These are phyloP conservation scores for Alternaria triticina DNA, from an alignment of 2,329 filamentous ascomycete genomes.

Conservation along the genomic window DNA sequence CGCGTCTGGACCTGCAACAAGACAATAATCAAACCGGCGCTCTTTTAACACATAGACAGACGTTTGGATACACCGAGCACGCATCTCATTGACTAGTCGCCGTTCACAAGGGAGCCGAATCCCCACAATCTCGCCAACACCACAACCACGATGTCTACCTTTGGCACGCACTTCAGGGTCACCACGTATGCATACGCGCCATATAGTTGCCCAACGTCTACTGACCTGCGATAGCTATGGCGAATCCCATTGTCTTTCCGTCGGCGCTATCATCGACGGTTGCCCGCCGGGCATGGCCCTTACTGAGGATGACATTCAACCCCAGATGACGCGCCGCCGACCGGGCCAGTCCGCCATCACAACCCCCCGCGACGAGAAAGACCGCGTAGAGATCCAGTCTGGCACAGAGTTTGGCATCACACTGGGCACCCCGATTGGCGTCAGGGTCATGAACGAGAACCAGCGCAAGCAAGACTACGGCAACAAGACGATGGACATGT, in stretches of 20 bases:
- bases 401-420: slow-evolving; percentile 90
- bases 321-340: slow-evolving; percentile 87
- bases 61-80: slow-evolving; percentile 4
- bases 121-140: slow-evolving; percentile 1
- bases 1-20: slow-evolving; percentile 9
- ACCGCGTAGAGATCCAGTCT: slow-evolving; percentile 88
- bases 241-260: slow-evolving; percentile 89
- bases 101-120: slow-evolving; percentile 9
- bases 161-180: slow-evolving; percentile 80
- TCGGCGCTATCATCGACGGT: slow-evolving; percentile 94
- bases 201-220: background rate
- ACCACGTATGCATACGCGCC: slow-evolving; percentile 69
- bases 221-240: slow-evolving; percentile 64
- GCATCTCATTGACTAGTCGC: background rate
- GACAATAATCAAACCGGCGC: background rate
- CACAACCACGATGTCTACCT: slow-evolving; percentile 66
- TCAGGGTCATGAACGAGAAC: slow-evolving; percentile 90
- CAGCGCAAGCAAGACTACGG: slow-evolving; percentile 93
- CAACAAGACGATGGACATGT: slow-evolving; percentile 85
- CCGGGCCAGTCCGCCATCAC: slow-evolving; percentile 90
- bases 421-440: slow-evolving; percentile 86
- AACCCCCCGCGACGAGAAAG: slow-evolving; percentile 91
- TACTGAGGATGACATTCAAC: slow-evolving; percentile 87
- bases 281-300: slow-evolving; percentile 87
- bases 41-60: background rate